A percentile compares a stretch with the other conserved stretches of the same genome.
These are phyloP conservation scores for Platanus orientalis DNA, from an alignment of 164 flowering plant species.

Conservation along the genomic window DNA sequence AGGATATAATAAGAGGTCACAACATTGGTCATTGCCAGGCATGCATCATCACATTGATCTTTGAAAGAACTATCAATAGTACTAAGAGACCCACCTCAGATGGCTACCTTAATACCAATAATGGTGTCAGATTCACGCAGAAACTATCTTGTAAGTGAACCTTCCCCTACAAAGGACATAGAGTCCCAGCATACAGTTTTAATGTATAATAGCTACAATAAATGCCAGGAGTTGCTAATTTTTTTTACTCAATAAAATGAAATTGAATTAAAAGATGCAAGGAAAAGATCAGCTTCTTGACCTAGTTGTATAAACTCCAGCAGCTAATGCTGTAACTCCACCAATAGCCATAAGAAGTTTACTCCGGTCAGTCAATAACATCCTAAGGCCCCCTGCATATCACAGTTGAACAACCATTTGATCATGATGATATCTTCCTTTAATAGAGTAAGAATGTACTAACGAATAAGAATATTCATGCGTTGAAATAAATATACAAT, in stretches of 20 bases:
- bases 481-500: neutral
- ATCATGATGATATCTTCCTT: neutral
- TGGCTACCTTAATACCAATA: too few relatives aligned
- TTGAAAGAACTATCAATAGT: too few relatives aligned
- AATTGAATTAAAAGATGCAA: neutral
- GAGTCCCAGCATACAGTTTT: neutral
- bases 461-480: too few relatives aligned
- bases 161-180: neutral
- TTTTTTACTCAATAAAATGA: neutral
- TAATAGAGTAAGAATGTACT: too few relatives aligned
- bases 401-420: conserved; percentile 1
- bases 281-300: conserved; percentile 16
- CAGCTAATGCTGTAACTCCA: conserved; percentile 96
- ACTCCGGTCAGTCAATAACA: conserved; percentile 68
- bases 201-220: neutral
- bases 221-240: too few relatives aligned
- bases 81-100: too few relatives aligned
- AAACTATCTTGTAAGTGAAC: neutral
- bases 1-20: neutral
- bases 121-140: too few relatives aligned
- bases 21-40: too few relatives aligned
- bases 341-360: conserved; percentile 85
- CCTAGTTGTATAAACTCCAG: conserved; percentile 96
- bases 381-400: conserved; percentile 71
- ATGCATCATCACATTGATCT: too few relatives aligned